phyloP scores from a whole-genome alignment of 2,329 filamentous ascomycete genomes.

The Chaetomium globosum region DNA sequence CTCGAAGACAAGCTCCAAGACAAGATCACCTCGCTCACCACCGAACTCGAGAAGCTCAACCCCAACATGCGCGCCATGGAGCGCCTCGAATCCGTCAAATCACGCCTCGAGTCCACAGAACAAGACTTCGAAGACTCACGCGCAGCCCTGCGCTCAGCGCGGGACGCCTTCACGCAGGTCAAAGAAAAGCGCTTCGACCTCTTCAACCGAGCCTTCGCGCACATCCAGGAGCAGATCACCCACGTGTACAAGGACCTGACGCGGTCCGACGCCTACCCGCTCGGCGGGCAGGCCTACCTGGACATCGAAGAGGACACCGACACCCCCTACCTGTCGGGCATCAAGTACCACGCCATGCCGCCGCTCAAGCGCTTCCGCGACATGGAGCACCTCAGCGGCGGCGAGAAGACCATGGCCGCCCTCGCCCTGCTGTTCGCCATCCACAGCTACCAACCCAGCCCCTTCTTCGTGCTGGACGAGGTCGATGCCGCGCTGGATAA shows the following conservation, averaged over 20 bases:
- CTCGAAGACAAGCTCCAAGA: slow-evolving; percentile 77
- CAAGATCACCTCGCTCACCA: slow-evolving; percentile 71
- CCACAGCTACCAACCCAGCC: slow-evolving; percentile 91
- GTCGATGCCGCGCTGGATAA: slow-evolving; percentile 98
- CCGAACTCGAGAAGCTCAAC: slow-evolving; percentile 88
- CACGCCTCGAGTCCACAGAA: slow-evolving; percentile 79
- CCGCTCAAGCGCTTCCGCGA: slow-evolving; percentile 97
- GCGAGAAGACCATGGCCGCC: slow-evolving; percentile 98
- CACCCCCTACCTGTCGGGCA: slow-evolving; percentile 90
- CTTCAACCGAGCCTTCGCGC: slow-evolving; percentile 92
- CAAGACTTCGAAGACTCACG: slow-evolving; percentile 88
- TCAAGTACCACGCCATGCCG: slow-evolving; percentile 99
- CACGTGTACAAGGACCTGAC: slow-evolving; percentile 96
- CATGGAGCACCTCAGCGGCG: slow-evolving; percentile 97
- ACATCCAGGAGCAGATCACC: slow-evolving; percentile 93
- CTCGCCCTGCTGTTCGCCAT: slow-evolving; percentile 95
- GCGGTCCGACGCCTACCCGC: slow-evolving; percentile 82
- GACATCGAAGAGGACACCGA: slow-evolving; percentile 94
- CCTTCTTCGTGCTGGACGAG: slow-evolving; percentile 98
- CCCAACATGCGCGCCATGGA: slow-evolving; percentile 97
- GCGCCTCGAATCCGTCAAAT: slow-evolving; percentile 81
- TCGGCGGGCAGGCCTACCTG: slow-evolving; percentile 87
- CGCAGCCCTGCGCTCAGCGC: slow-evolving; percentile 60
- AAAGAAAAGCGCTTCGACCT: slow-evolving; percentile 83
- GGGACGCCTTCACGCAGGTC: slow-evolving; percentile 68